Conservation (phyloP, 495 filamentous ascomycete species). For the Neohortaea acidophila region DNA sequence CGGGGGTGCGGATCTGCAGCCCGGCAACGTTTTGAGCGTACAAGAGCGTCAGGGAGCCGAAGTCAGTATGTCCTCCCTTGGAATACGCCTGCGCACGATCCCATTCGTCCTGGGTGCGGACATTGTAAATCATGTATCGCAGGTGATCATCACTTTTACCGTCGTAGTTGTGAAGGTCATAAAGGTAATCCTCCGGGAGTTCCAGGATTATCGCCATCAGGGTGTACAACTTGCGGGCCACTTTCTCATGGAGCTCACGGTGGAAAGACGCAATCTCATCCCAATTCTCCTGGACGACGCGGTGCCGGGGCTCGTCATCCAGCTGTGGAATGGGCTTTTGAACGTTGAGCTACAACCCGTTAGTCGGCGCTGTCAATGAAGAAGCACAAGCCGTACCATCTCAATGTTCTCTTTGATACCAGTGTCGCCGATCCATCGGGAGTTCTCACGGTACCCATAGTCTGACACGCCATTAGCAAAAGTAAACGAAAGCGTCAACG, state of each 20-base stretch:
- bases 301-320: constrained; percentile 28
- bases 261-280: constrained; percentile 35
- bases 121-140: constrained; percentile 41
- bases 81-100: constrained; percentile 29
- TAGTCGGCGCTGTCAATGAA: too few relatives aligned
- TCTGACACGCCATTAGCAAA: too few relatives aligned
- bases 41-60: constrained; percentile 38
- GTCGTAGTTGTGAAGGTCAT: constrained; percentile 37
- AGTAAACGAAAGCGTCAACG: too few relatives aligned
- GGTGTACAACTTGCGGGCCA: constrained; percentile 32
- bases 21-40: constrained; percentile 42
- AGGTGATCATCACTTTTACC: constrained; percentile 32
- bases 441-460: too few relatives aligned
- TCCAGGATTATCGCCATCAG: constrained; percentile 39
- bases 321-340: constrained; percentile 22
- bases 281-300: constrained; percentile 25
- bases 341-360: too few relatives aligned
- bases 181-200: constrained; percentile 37
- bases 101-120: constrained; percentile 32
- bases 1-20: constrained; percentile 31
- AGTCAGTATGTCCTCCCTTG: constrained; percentile 38
- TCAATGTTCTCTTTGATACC: too few relatives aligned
- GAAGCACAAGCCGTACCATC: too few relatives aligned
- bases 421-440: too few relatives aligned
- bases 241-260: constrained; percentile 31